Conservation (phyloP, 2,329 filamentous ascomycete species). For the Fusarium pseudograminearum region DNA sequence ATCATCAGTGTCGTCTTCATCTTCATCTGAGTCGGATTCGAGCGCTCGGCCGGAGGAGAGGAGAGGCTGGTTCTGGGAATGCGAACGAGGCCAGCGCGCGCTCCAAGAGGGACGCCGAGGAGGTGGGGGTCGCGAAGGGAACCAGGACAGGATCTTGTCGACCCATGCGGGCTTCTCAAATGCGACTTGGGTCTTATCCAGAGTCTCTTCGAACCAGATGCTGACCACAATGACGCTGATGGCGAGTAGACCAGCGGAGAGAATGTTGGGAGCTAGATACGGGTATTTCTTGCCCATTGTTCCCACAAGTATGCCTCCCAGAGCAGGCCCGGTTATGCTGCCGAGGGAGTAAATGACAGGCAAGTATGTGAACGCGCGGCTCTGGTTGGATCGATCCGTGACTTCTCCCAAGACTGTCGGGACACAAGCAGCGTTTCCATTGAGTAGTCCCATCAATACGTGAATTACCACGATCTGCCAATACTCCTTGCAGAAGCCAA, state of each 20-base stretch:
- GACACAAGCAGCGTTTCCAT: constrained; percentile 94
- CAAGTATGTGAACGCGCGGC: constrained; percentile 90
- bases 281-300: constrained; percentile 74
- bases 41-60: constrained; percentile 40
- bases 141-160: constrained; percentile 48
- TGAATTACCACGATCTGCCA: constrained; percentile 90
- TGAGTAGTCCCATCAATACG: constrained; percentile 89
- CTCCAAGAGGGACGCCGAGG: constrained; percentile 54
- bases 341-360: constrained; percentile 97
- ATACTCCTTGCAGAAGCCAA: constrained; percentile 86
- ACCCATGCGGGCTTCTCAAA: constrained; percentile 53
- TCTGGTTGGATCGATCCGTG: constrained; percentile 95
- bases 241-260: constrained; percentile 78
- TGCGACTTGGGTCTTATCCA: constrained; percentile 50
- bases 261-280: constrained; percentile 85
- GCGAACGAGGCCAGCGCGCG: constrained; percentile 54
- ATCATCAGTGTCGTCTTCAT: constrained; percentile 45
- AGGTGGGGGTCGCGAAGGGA: constrained; percentile 34
- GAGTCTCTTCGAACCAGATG: constrained; percentile 88
- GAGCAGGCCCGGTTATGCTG: constrained; percentile 88
- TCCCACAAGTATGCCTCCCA: constrained; percentile 87
- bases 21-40: constrained; percentile 45
- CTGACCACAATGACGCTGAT: constrained; percentile 78
- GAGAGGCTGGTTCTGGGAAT: constrained; percentile 47
- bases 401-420: constrained; percentile 95